phyloP scores from a whole-genome alignment of 2,329 filamentous ascomycete genomes.

The Fusarium sp. region DNA sequence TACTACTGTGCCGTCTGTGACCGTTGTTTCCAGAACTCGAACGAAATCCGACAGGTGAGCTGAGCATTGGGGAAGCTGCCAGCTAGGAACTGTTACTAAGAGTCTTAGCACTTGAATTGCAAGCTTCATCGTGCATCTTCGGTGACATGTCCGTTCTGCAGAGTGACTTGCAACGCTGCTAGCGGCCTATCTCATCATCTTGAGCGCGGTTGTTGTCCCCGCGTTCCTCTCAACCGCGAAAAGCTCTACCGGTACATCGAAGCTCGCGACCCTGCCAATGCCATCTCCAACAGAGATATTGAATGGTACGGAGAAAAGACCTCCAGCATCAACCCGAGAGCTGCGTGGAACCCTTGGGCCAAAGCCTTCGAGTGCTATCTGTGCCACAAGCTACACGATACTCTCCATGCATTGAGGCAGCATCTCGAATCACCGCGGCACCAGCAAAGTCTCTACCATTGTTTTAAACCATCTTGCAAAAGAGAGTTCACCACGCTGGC shows the following conservation, averaged over 20 bases:
- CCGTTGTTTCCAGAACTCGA: conserved; percentile 47
- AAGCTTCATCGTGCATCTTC: conserved; percentile 52
- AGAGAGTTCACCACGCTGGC: conserved; percentile 55
- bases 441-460: conserved; percentile 55
- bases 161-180: conserved; percentile 57
- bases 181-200: conserved; percentile 67
- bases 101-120: conserved; percentile 64
- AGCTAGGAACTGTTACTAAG: not conserved
- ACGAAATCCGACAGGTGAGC: conserved; percentile 26
- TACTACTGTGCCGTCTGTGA: conserved; percentile 50
- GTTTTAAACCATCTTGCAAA: conserved; percentile 50
- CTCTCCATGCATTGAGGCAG: conserved; percentile 53
- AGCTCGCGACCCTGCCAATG: conserved; percentile 57
- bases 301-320: conserved; percentile 54
- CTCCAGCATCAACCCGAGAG: conserved; percentile 52
- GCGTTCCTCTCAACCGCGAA: conserved; percentile 60
- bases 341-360: conserved; percentile 57
- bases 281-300: conserved; percentile 63
- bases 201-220: conserved; percentile 64
- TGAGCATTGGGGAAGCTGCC: accelerated
- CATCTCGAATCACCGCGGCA: conserved; percentile 64
- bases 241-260: conserved; percentile 60
- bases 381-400: conserved; percentile 59
- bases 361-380: conserved; percentile 49
- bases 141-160: conserved; percentile 66